Base-by-base conservation (phyloP, 768 basidiomycete species). In the Asterophora parasitica region DNA sequence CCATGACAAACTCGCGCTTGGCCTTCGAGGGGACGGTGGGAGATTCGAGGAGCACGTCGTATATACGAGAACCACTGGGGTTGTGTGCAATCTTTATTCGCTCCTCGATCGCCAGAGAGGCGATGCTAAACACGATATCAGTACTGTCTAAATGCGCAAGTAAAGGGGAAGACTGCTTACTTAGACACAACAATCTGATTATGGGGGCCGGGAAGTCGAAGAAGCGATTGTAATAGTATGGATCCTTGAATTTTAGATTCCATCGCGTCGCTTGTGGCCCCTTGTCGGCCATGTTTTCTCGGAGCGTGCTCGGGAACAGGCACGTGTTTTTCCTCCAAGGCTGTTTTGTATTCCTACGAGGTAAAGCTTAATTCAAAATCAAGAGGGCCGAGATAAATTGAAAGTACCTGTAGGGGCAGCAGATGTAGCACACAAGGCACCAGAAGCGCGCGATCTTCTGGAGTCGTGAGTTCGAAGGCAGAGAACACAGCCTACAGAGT, bases 161-260 rank as follows among this genome's bases (percentile, higher is more conserved):
- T 15, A 28, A 52, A 49, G 60, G 53, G 27, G n/a, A 20, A 31
- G 44, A 16, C 11, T 26, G 44, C 69, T 49, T 51, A 90, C 92
- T 85, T 88, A 26, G 85, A 74, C 17, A 85, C 66, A 3, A 93
- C 80, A 17, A 79, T 65, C 39, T 77, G 72, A 58, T 88, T 86
- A 55, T 85, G 77, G 1, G 85, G 81, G 7, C 77, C 72, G 0
- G 78, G 65, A 17, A 96, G 73, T 26, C 75, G 77, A 19, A 97
- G 75, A 49, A 97, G 68, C 3, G 87, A 82, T 64, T 98, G 93
- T 2, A 97, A 65, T 10, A 99, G 66, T 13, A 97, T 65, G 2
- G 89, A 87, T 1, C 95, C 95, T 61, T 92, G 91, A 10, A 85
- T 77, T 56, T 81, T 88, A 6, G 85, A 81, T 58, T 83, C 84